Percentiles rank a stretch among this genome's conserved stretches.
Conservation (phyloP, 73 alveolate genomes). For the Paramecium sexaurelia region DNA sequence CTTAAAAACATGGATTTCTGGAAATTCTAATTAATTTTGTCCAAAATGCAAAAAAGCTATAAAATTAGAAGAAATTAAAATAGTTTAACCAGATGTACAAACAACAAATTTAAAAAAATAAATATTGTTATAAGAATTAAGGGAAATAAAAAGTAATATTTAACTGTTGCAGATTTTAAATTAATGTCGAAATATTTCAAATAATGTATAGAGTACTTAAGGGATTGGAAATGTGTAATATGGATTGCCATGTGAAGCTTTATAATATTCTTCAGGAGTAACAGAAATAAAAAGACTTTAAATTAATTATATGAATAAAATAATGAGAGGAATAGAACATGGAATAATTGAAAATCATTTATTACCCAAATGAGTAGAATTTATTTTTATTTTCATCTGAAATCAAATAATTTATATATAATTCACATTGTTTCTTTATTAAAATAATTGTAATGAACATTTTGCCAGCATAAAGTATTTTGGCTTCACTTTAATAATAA, state of each 20-base stretch:
- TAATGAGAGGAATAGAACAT: background rate
- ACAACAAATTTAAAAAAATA: background rate
- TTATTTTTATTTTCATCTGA: background rate
- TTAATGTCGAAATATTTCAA: background rate
- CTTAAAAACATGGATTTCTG: slow-evolving; percentile 22
- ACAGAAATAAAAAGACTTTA: slow-evolving; percentile 32
- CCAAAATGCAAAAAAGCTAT: slow-evolving; percentile 48
- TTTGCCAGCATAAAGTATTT: no score
- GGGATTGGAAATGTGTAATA: slow-evolving; percentile 8
- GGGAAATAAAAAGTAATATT: background rate
- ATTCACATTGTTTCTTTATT: no score
- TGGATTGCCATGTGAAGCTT: slow-evolving; percentile 44
- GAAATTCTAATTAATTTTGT: slow-evolving; percentile 36
- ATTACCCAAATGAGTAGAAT: background rate
- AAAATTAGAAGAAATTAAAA: background rate
- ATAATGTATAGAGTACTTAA: background rate
- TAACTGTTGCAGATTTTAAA: background rate
- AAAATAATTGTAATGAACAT: no score
- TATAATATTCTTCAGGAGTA: background rate
- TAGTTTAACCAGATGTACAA: background rate
- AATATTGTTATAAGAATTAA: background rate
- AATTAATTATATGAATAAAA: slow-evolving; percentile 28
- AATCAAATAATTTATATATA: background rate
- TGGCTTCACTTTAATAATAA: background rate
- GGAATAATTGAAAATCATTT: background rate